phyloP scores from a whole-genome alignment of 2,329 filamentous ascomycete genomes.

The Furcasterigmium sp. region DNA sequence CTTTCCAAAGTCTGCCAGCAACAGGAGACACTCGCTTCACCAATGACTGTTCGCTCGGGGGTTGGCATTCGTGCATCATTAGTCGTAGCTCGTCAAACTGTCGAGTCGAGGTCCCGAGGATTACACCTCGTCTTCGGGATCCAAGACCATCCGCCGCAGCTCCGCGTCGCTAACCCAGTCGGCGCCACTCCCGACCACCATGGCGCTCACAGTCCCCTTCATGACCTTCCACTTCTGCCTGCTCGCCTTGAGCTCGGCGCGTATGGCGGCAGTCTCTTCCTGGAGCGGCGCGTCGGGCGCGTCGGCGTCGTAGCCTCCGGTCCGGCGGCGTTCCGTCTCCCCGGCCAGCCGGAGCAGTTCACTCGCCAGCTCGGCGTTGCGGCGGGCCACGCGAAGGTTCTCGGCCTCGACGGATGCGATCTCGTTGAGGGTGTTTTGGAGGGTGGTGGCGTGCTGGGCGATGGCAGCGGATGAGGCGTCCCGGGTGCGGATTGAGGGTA shows the following conservation, averaged over 20 bases:
- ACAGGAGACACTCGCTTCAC: no score
- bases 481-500: constrained; percentile 60
- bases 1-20: no score
- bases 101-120: not conserved
- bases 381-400: constrained; percentile 47
- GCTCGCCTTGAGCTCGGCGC: constrained; percentile 55
- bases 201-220: constrained; percentile 72
- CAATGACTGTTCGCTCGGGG: no score
- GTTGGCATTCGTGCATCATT: not conserved
- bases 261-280: constrained; percentile 51
- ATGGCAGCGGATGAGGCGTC: constrained; percentile 62
- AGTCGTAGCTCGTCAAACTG: not conserved
- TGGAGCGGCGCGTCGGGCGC: constrained; percentile 46
- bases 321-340: constrained; percentile 46
- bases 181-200: constrained; percentile 75
- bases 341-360: constrained; percentile 59
- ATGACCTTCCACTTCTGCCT: constrained; percentile 67
- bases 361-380: constrained; percentile 59
- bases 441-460: constrained; percentile 50
- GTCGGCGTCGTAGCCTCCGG: constrained; percentile 49
- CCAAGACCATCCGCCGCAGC: constrained; percentile 67
- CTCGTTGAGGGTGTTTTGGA: constrained; percentile 44
- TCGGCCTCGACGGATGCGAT: constrained; percentile 54
- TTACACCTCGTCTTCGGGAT: constrained; percentile 39
- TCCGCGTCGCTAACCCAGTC: constrained; percentile 71